Conservation (phyloP, 768 basidiomycete species). For the Saitozyma sp. region DNA sequence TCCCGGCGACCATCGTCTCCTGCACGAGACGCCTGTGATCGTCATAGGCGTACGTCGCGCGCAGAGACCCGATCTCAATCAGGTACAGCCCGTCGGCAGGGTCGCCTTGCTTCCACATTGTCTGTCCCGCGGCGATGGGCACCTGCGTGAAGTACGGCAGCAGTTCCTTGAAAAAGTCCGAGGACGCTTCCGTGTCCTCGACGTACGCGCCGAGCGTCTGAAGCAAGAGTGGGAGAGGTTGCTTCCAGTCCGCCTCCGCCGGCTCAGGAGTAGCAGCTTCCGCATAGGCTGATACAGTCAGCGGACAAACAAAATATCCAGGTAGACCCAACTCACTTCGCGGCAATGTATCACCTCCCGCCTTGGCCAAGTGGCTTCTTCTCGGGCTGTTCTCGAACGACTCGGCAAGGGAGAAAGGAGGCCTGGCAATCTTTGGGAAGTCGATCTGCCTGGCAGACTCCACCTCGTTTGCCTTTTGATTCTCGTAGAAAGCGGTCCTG, state of each 20-base stretch:
- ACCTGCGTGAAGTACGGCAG: slow-evolving; percentile 70
- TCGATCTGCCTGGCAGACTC: slow-evolving; percentile 29
- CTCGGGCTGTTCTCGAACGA: slow-evolving; percentile 66
- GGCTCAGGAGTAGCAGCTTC: slow-evolving; percentile 7
- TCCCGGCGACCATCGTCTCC: slow-evolving; percentile 92
- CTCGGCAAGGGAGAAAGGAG: slow-evolving; percentile 58
- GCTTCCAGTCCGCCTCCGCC: slow-evolving; percentile 47
- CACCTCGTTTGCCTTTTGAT: slow-evolving; percentile 20
- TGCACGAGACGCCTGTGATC: slow-evolving; percentile 67
- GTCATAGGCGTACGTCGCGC: slow-evolving; percentile 78
- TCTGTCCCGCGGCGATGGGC: slow-evolving; percentile 60
- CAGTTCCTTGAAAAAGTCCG: slow-evolving; percentile 62
- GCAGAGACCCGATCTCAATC: slow-evolving; percentile 79
- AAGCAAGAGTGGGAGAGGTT: slow-evolving; percentile 72
- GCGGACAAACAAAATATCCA: slow-evolving; percentile 1
- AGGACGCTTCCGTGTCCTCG: slow-evolving; percentile 49
- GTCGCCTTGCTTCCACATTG: slow-evolving; percentile 78
- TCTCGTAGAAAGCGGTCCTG: slow-evolving; percentile 52
- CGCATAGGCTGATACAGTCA: not conserved
- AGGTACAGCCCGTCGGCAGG: slow-evolving; percentile 79
- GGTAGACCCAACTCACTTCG: slow-evolving; percentile 14
- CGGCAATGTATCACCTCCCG: slow-evolving; percentile 63
- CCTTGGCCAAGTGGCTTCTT: slow-evolving; percentile 66
- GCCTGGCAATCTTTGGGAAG: slow-evolving; percentile 44
- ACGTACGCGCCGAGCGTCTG: slow-evolving; percentile 77